A percentile compares a stretch with the other conserved stretches of the same genome.
Conservation (phyloP, 345 rosid species). For the Ceriops decandra region DNA sequence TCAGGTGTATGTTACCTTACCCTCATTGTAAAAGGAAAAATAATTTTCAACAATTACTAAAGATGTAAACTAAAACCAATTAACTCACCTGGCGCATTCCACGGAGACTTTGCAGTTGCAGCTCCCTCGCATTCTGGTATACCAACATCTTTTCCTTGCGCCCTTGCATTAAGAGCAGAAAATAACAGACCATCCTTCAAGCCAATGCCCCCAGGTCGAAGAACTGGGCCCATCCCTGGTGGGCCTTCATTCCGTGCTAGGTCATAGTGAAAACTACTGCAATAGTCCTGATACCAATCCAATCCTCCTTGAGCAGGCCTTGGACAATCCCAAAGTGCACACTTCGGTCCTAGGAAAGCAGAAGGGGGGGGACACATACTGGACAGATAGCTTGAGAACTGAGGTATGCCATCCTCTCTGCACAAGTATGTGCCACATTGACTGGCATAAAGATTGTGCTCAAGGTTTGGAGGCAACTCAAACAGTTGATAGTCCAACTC, state of each 20-base stretch:
- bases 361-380: constrained; percentile 78
- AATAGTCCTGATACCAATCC: constrained; percentile 83
- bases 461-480: constrained; percentile 68
- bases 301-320: constrained; percentile 83
- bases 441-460: constrained; percentile 49
- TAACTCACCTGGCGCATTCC: constrained; percentile 93
- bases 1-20: no score
- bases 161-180: constrained; percentile 82
- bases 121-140: constrained; percentile 99
- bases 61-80: constrained; percentile 12
- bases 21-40: no score
- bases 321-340: constrained; percentile 99
- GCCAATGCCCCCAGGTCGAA: constrained; percentile 88
- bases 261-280: constrained; percentile 87
- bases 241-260: constrained; percentile 89
- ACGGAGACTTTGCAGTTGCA: constrained; percentile 96
- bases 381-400: constrained; percentile 54
- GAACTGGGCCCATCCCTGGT: constrained; percentile 84
- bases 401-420: constrained; percentile 53
- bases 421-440: constrained; percentile 40
- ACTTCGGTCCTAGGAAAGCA: constrained; percentile 94
- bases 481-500: constrained; percentile 59
- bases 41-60: not conserved
- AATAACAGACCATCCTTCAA: constrained; percentile 86
- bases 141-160: constrained; percentile 82